Percentiles rank a stretch among this genome's conserved stretches.
Evolutionary conservation across 192 early-diverging fungal species (phyloP).

Genomic region (Entophlyctis luteolus): DNA sequence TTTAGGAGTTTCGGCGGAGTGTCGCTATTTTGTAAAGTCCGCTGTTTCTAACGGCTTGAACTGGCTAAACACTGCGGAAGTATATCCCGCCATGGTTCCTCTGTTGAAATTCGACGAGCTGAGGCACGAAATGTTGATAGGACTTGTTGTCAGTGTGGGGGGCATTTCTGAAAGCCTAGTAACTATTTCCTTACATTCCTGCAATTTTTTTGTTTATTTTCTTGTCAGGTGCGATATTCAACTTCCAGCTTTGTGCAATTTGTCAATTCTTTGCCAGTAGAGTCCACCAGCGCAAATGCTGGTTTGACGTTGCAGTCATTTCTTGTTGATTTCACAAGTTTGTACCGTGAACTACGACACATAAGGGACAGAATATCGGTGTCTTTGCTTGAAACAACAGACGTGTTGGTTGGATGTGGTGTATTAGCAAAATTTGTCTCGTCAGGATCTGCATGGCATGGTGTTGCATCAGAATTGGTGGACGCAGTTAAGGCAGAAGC

Average conservation of each 20-base stretch:
- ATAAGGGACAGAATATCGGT: conserved; percentile 64
- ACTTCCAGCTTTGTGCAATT: conserved; percentile 63
- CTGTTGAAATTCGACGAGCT: conserved; percentile 55
- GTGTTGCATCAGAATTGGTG: conserved; percentile 35
- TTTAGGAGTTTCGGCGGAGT: conserved; percentile 17
- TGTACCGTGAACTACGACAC: conserved; percentile 31
- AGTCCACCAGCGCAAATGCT: background rate
- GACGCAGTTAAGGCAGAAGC: conserved; percentile 45
- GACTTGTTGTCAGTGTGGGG: conserved; percentile 73
- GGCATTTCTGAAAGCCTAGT: conserved; percentile 75
- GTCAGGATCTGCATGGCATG: background rate
- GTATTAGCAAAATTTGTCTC: conserved; percentile 29
- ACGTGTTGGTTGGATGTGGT: conserved; percentile 60
- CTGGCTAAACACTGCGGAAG: conserved; percentile 60
- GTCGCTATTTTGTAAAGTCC: background rate
- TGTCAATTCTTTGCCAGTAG: conserved; percentile 41
- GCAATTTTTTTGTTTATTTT: background rate
- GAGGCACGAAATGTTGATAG: conserved; percentile 56
- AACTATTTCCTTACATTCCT: conserved; percentile 10
- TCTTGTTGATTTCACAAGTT: background rate
- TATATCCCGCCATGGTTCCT: conserved; percentile 61
- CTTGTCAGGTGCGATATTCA: conserved; percentile 58
- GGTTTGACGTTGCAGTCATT: conserved; percentile 3
- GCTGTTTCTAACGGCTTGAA: conserved; percentile 31
- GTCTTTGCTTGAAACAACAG: conserved; percentile 65